Percentiles rank a stretch among this genome's conserved stretches.
phyloP scores from a whole-genome alignment of 768 basidiomycete genomes.

The Stropharia rugosoannulata region DNA sequence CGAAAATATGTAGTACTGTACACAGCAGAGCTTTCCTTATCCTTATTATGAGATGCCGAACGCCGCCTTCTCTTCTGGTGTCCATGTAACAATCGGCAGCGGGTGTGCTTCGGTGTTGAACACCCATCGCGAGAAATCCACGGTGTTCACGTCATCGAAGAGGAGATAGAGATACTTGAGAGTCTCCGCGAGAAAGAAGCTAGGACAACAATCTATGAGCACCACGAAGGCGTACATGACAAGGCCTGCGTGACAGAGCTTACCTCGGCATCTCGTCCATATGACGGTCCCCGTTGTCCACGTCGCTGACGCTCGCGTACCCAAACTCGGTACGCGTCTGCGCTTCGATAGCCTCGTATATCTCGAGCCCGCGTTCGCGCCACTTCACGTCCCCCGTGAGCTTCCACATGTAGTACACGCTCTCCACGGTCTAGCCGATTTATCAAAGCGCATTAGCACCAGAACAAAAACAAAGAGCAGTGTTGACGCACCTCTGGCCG shows the following conservation, averaged over 20 bases:
- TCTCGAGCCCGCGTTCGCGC: conserved; percentile 70
- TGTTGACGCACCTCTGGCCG: conserved; percentile 60
- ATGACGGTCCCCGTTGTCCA: conserved; percentile 34
- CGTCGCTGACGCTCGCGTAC: conserved; percentile 52
- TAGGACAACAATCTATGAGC: conserved; percentile 12
- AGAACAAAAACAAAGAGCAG: not conserved
- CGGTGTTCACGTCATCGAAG: conserved; percentile 53
- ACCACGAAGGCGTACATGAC: not conserved
- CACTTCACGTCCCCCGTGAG: conserved; percentile 63
- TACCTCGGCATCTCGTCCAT: conserved; percentile 74
- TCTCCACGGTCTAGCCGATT: conserved; percentile 51
- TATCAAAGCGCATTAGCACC: not conserved
- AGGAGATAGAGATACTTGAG: conserved; percentile 67
- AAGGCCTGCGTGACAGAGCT: conserved; percentile 11
- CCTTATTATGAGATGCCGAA: conserved; percentile 22
- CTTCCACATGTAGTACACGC: conserved; percentile 65
- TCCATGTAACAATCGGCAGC: conserved; percentile 63
- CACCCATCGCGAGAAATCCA: conserved; percentile 54
- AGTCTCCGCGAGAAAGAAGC: conserved; percentile 46
- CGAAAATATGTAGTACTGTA: not conserved
- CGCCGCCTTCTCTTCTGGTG: conserved; percentile 43
- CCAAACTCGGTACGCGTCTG: conserved; percentile 54
- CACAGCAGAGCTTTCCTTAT: not conserved
- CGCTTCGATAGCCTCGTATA: conserved; percentile 63
- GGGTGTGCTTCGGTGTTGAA: conserved; percentile 76